phyloP scores from a whole-genome alignment of 306 rosid genomes.

The Heteromeles arbutifolia region DNA sequence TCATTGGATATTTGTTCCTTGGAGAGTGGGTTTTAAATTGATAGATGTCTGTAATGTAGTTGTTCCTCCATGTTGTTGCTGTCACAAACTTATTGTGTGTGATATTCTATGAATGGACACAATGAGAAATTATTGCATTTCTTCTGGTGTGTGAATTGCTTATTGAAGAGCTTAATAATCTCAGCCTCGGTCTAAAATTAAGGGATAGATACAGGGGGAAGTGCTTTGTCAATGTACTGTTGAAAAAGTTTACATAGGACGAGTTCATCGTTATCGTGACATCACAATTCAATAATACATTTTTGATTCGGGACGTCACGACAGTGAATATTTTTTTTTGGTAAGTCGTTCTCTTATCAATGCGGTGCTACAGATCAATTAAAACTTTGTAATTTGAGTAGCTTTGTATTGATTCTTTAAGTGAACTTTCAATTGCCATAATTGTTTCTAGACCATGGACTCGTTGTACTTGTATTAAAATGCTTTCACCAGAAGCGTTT shows the following conservation, averaged over 20 bases:
- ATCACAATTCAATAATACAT: no score
- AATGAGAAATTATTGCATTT: background rate
- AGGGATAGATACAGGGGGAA: no score
- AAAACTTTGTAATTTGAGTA: no score
- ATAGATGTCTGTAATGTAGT: conserved; percentile 25
- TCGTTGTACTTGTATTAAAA: no score
- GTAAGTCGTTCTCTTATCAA: no score
- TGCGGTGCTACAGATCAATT: no score
- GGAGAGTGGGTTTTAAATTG: conserved; percentile 27
- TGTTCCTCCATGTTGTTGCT: conserved; percentile 9
- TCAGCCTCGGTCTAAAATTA: background rate
- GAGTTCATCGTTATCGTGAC: no score
- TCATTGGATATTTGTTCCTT: conserved; percentile 22
- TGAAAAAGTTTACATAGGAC: no score
- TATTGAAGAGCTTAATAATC: background rate
- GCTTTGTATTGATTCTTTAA: no score
- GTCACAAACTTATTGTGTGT: background rate
- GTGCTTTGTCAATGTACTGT: no score
- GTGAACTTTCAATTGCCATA: background rate
- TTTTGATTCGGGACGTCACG: accelerated
- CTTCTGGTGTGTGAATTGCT: background rate
- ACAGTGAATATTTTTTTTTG: background rate
- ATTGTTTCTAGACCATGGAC: no score
- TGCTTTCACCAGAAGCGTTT: background rate
- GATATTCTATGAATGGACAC: background rate